phyloP scores from a whole-genome alignment of 176 grass and related monocot species.

The Sorghum bicolor region Sorghum_bicolor_NCBIv3 NC_012873.2:67368501-67369000 shows the following conservation, averaged over 20 bases:
- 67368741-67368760: background rate
- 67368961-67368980: too few species aligned
- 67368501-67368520: background rate
- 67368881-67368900: background rate
- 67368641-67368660: conserved; percentile 83
- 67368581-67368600: conserved; percentile 65
- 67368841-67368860: background rate
- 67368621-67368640: conserved; percentile 89
- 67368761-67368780: conserved; percentile 1
- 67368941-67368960: background rate
- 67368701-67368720: background rate
- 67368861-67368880: background rate
- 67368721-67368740: background rate
- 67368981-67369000: too few species aligned
- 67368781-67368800: background rate
- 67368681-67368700: background rate
- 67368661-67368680: conserved; percentile 31
- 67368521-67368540: background rate
- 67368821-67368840: background rate
- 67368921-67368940: background rate
- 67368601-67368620: conserved; percentile 83
- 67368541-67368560: conserved; percentile 59
- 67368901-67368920: too few species aligned
- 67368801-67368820: background rate
- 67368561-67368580: conserved; percentile 99